phyloP scores from a whole-genome alignment of 2,329 filamentous ascomycete genomes.

The Neonectria hederae region DNA sequence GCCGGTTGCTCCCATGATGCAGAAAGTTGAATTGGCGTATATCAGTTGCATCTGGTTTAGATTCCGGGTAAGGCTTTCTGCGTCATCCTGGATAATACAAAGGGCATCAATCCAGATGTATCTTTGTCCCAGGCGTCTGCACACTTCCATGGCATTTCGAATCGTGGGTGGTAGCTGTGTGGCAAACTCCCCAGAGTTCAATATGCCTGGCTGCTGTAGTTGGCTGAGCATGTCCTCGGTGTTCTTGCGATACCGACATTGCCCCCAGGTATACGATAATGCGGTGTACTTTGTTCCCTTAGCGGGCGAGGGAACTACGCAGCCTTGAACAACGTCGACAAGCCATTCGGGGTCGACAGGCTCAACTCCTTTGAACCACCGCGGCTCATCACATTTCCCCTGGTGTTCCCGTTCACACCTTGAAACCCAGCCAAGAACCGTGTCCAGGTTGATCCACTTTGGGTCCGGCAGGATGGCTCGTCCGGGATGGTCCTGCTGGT shows the following conservation, averaged over 20 bases:
- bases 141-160: slow-evolving; percentile 18
- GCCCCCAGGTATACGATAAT: slow-evolving; percentile 27
- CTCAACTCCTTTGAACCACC: slow-evolving; percentile 23
- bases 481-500: background rate
- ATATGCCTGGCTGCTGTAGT: slow-evolving; percentile 6
- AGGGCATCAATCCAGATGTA: slow-evolving; percentile 26
- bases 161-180: slow-evolving; percentile 20
- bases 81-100: slow-evolving; percentile 23
- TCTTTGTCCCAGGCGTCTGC: slow-evolving; percentile 10
- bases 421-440: slow-evolving; percentile 7
- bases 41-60: slow-evolving; percentile 28
- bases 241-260: slow-evolving; percentile 19
- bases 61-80: slow-evolving; percentile 12
- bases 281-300: slow-evolving; percentile 12
- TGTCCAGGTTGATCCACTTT: slow-evolving; percentile 20
- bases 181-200: slow-evolving; percentile 10
- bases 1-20: slow-evolving; percentile 20
- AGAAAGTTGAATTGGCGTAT: slow-evolving; percentile 21
- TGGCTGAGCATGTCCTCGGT: slow-evolving; percentile 4
- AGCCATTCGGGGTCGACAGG: slow-evolving; percentile 14
- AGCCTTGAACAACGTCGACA: slow-evolving; percentile 19
- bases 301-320: slow-evolving; percentile 14
- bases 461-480: slow-evolving; percentile 13
- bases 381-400: slow-evolving; percentile 16
- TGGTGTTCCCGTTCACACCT: slow-evolving; percentile 11